Evolutionary conservation across 768 basidiomycete species (phyloP), one percentile per base, ranked within the genome.

Genomic region (Boletus rex-veris): DNA sequence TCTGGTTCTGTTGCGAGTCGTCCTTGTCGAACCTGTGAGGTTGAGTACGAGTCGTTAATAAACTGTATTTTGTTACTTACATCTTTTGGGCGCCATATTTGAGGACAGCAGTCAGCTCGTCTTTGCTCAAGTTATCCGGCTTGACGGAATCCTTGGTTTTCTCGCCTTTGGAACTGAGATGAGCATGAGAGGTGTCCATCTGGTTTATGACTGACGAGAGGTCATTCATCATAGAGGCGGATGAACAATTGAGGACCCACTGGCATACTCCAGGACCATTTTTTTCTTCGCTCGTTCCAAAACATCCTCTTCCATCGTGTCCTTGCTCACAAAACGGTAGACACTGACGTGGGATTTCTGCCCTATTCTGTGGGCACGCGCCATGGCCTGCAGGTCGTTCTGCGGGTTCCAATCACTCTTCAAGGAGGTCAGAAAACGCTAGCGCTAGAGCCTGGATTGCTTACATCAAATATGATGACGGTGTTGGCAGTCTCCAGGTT

Each of bases 31-130:
- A 99, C 83, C 91, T 93, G 63, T 19, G 44, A 35, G 47, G 24
- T 19, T 55, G 45, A 67, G 58, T 48, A 53, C 33, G 37, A 28
- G 51, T 41, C 43, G 43, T 37, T n/a, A 18, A 44, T 18, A 45
- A 7, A 16, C 39, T 48, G 44, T 55, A 36, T 53, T 37, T 62
- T 6, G 40, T 42, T 45, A 74, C 86, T 58, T 62, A 89, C 90
- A 99, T 96, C 76, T 91, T 98, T 73, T 97, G 93, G 10, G 97
- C 97, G 49, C 97, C 97, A 70, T 96, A 99, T 74, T 99, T 99
- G 69, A 99, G 80, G 46, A 99, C 98, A 15, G 96, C 95, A 35
- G 90, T 89, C 35, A 99, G 81, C 70, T 99, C 97, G 62, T 98
- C 97, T 74, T 95, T 97, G 73, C 90, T 94, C 58, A 92, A 74